These are phyloP conservation scores for Fusarium chaquense DNA, from an alignment of 2,329 filamentous ascomycete species.

Conservation along the genomic window DNA sequence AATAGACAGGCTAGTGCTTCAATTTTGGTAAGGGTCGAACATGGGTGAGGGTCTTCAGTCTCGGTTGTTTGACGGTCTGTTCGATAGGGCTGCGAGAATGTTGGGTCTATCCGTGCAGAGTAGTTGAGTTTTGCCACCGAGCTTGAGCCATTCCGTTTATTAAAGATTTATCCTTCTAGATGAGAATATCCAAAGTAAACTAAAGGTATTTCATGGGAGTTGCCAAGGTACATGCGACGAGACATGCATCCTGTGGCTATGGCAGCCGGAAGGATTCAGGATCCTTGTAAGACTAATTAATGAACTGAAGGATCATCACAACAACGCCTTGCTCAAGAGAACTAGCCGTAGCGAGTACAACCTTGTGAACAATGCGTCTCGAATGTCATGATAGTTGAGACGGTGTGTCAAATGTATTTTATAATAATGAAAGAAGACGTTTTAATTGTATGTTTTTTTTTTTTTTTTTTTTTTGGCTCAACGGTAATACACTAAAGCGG, in stretches of 20 bases:
- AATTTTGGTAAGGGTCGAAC: background rate
- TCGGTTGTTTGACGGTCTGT: background rate
- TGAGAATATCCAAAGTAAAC: too few species aligned
- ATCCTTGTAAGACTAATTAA: background rate
- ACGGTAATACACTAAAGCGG: background rate
- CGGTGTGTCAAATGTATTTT: background rate
- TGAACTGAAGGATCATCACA: conserved; percentile 1
- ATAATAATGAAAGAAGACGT: background rate
- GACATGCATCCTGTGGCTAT: background rate
- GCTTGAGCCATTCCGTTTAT: background rate
- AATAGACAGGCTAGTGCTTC: conserved; percentile 1
- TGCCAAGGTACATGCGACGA: background rate
- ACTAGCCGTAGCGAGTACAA: background rate
- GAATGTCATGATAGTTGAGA: background rate
- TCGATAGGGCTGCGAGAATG: background rate
- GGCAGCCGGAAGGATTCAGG: background rate
- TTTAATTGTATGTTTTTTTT: background rate
- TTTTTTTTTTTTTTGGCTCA: background rate
- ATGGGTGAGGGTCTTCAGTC: background rate
- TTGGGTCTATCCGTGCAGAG: background rate
- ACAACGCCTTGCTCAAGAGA: background rate
- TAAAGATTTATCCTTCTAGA: too few species aligned
- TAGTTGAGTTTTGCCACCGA: background rate
- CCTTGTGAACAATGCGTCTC: background rate
- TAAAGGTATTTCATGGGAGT: too few species aligned